Evolutionary conservation across 192 early-diverging fungal genomes (phyloP).

Genomic region (Mortierella hygrophila): DNA sequence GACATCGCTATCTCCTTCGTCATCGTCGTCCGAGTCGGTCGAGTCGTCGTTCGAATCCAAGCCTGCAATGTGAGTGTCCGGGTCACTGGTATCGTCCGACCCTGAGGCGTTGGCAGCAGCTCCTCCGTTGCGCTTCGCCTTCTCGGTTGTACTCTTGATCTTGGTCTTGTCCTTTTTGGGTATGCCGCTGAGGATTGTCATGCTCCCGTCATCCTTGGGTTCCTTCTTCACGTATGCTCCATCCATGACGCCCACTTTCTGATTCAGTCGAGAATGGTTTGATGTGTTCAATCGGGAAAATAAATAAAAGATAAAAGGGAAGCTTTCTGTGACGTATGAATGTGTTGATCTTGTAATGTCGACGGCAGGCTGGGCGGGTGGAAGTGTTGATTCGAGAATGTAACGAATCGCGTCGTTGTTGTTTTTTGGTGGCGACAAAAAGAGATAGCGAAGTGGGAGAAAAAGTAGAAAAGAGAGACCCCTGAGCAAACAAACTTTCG

Average conservation of each 20-base stretch:
- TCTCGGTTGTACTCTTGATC: neutral
- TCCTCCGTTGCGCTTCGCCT: neutral
- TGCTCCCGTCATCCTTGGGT: neutral
- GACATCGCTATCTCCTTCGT: slow-evolving; percentile 15
- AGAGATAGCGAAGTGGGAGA: neutral
- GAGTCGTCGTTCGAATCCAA: slow-evolving; percentile 2
- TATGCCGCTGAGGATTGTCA: neutral
- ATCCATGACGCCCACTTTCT: neutral
- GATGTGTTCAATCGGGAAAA: no score
- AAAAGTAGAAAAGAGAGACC: neutral
- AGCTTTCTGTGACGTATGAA: no score
- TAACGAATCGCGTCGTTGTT: neutral
- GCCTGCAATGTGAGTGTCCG: no score
- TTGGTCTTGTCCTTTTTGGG: neutral
- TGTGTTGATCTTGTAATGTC: no score
- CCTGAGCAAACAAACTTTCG: neutral
- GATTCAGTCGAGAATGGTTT: neutral
- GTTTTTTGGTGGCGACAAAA: neutral
- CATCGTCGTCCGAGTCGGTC: neutral
- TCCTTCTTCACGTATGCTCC: slow-evolving; percentile 12
- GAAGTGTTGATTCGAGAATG: neutral
- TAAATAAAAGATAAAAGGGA: no score
- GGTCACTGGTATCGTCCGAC: neutral
- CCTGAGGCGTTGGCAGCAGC: neutral
- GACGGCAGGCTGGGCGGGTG: neutral